These are phyloP conservation scores for Teunomyces barrocoloradensis DNA, from an alignment of 805 yeast genomes.

Conservation along the genomic window DNA sequence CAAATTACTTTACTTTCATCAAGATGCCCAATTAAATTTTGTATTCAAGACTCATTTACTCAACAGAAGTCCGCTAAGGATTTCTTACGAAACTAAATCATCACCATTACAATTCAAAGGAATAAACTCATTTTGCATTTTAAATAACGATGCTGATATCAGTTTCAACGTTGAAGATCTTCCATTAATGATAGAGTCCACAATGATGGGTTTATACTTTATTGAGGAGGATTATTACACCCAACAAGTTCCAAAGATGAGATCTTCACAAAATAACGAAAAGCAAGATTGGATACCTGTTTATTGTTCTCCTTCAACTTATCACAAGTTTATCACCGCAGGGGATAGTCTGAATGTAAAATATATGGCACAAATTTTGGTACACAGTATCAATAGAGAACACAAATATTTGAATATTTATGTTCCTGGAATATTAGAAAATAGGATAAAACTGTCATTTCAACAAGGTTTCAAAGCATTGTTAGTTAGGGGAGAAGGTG, in stretches of 20 bases:
- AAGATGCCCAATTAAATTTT: constrained; percentile 12
- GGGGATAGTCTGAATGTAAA: not conserved
- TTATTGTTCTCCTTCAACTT: constrained; percentile 18
- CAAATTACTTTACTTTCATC: constrained; percentile 55
- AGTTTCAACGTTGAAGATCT: constrained; percentile 25
- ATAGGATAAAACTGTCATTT: constrained; percentile 5
- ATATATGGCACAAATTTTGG: constrained; percentile 54
- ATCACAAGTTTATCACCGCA: constrained; percentile 4
- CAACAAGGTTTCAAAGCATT: constrained; percentile 31
- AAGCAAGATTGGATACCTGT: constrained; percentile 9
- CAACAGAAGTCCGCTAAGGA: constrained; percentile 20
- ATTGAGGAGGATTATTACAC: constrained; percentile 20
- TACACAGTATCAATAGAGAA: constrained; percentile 59
- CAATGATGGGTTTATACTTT: constrained; percentile 39
- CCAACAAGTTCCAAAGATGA: not conserved
- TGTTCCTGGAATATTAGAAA: constrained; percentile 41
- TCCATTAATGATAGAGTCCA: constrained; percentile 36
- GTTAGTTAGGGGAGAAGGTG: constrained; percentile 61
- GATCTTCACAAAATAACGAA: not conserved
- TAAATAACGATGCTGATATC: constrained; percentile 18
- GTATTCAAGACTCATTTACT: constrained; percentile 25
- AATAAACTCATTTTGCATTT: constrained; percentile 21
- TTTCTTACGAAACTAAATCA: constrained; percentile 23
- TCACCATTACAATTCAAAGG: constrained; percentile 16
- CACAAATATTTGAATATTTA: constrained; percentile 50